phyloP scores from a whole-genome alignment of 257 asterid genomes.

The Fraxinus quadrangulata region DNA sequence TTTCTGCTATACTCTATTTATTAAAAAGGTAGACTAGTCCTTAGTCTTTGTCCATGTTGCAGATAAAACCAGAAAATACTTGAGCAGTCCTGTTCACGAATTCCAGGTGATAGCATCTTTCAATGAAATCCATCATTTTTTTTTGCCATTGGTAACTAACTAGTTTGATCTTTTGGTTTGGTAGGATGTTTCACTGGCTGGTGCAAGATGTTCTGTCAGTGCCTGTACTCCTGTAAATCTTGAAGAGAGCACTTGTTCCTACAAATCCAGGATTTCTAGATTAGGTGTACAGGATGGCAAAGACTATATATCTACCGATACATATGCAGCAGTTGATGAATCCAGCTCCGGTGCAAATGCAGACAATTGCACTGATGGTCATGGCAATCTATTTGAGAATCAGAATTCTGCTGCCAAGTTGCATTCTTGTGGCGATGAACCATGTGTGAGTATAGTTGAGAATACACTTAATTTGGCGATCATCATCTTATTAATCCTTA shows the following conservation, averaged over 20 bases:
- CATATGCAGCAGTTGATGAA: slow-evolving; percentile 39
- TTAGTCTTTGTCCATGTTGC: slow-evolving; percentile 38
- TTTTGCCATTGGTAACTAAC: slow-evolving; percentile 21
- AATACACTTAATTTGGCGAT: background rate
- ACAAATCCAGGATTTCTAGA: slow-evolving; percentile 48
- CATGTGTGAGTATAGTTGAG: slow-evolving; percentile 52
- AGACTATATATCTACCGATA: slow-evolving; percentile 37
- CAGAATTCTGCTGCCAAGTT: slow-evolving; percentile 32
- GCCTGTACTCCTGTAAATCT: slow-evolving; percentile 41
- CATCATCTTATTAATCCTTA: background rate
- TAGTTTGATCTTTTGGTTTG: slow-evolving; percentile 27
- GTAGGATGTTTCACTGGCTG: slow-evolving; percentile 66
- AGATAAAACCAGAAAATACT: slow-evolving; percentile 46
- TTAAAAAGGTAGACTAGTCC: slow-evolving; percentile 30
- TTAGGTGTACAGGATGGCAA: slow-evolving; percentile 36
- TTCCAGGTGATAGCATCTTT: slow-evolving; percentile 51
- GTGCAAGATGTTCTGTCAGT: slow-evolving; percentile 48
- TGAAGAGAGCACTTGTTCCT: slow-evolving; percentile 55
- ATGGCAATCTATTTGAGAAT: slow-evolving; percentile 37
- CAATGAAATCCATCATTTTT: slow-evolving; percentile 22
- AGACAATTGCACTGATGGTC: slow-evolving; percentile 35
- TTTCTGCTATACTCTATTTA: slow-evolving; percentile 21
- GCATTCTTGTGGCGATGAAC: slow-evolving; percentile 44
- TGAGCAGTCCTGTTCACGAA: slow-evolving; percentile 34
- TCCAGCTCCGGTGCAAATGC: slow-evolving; percentile 39